Evolutionary conservation across 1,284 basidiomycete genomes (phyloP).

Genomic region (Ceratobasidium sp.): DNA sequence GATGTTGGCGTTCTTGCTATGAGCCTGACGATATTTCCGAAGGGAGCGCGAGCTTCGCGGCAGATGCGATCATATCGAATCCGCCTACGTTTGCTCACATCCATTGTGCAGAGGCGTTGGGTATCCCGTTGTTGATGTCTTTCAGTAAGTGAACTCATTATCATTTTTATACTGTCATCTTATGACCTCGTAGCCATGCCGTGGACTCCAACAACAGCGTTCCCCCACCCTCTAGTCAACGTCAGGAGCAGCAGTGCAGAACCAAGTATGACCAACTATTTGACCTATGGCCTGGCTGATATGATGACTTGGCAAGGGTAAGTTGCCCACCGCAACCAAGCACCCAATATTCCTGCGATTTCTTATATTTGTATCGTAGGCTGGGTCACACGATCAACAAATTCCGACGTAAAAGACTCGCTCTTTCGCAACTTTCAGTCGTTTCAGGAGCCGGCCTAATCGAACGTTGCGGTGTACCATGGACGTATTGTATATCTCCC

Average conservation of each 20-base stretch:
- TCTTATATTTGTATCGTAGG: too few species aligned
- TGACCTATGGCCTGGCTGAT: slow-evolving; percentile 67
- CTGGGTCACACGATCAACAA: slow-evolving; percentile 69
- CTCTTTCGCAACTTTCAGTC: slow-evolving; percentile 61
- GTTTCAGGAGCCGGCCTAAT: slow-evolving; percentile 63
- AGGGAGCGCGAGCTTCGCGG: slow-evolving; percentile 61
- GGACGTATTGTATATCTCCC: slow-evolving; percentile 75
- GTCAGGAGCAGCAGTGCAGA: slow-evolving; percentile 63
- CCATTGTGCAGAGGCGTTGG: slow-evolving; percentile 70
- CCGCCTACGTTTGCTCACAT: slow-evolving; percentile 72
- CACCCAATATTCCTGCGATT: not conserved
- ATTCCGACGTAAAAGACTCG: slow-evolving; percentile 64
- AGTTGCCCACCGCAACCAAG: too few species aligned
- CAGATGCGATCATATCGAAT: slow-evolving; percentile 72
- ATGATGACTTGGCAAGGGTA: slow-evolving; percentile 69
- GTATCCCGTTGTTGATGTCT: slow-evolving; percentile 66
- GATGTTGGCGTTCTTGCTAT: slow-evolving; percentile 66
- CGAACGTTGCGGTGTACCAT: slow-evolving; percentile 69
- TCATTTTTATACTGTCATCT: slow-evolving; percentile 24
- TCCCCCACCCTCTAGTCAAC: slow-evolving; percentile 71
- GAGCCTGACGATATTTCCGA: slow-evolving; percentile 56
- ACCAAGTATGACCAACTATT: slow-evolving; percentile 63
- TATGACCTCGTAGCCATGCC: slow-evolving; percentile 68
- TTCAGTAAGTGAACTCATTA: slow-evolving; percentile 60
- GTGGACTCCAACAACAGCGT: slow-evolving; percentile 69